These are phyloP conservation scores for Colletotrichum higginsianum DNA, from an alignment of 2,329 filamentous ascomycete species.

Conservation along the genomic window DNA sequence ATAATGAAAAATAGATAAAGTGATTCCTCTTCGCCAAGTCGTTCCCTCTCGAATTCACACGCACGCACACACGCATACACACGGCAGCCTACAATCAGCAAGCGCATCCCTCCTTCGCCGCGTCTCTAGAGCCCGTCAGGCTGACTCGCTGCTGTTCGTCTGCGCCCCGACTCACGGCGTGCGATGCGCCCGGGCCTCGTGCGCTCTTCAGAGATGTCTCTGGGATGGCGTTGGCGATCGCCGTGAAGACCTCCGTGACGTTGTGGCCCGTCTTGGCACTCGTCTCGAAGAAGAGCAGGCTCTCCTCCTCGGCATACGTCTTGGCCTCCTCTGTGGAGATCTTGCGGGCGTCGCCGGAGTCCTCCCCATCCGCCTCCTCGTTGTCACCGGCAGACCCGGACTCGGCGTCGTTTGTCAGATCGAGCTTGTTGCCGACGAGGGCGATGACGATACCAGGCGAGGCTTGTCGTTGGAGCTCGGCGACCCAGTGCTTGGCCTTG, in stretches of 20 bases:
- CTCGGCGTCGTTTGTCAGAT: constrained; percentile 80
- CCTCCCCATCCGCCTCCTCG: constrained; percentile 70
- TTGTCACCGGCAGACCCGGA: constrained; percentile 61
- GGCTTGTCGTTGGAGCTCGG: constrained; percentile 95
- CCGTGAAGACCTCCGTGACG: constrained; percentile 96
- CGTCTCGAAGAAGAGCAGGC: constrained; percentile 96
- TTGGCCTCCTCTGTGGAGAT: constrained; percentile 93
- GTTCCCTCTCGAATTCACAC: constrained; percentile 7
- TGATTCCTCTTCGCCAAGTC: constrained; percentile 32
- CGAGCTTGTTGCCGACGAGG: constrained; percentile 96
- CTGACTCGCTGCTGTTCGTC: constrained; percentile 84
- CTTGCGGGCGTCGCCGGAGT: constrained; percentile 84
- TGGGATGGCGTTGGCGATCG: constrained; percentile 97
- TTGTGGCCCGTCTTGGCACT: constrained; percentile 97
- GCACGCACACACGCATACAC: constrained; percentile 10
- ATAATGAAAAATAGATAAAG: constrained; percentile 17
- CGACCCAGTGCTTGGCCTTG: constrained; percentile 99
- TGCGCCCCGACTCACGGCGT: constrained; percentile 70
- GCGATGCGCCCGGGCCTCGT: constrained; percentile 77
- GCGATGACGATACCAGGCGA: constrained; percentile 97
- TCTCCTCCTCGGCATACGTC: constrained; percentile 94
- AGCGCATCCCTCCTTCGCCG: constrained; percentile 92
- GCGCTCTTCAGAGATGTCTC: constrained; percentile 95
- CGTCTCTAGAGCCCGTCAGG: constrained; percentile 80
- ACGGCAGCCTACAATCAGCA: constrained; percentile 68